phyloP scores from a whole-genome alignment of 352 stramenopile genomes.

The Peronospora belbahrii region DNA sequence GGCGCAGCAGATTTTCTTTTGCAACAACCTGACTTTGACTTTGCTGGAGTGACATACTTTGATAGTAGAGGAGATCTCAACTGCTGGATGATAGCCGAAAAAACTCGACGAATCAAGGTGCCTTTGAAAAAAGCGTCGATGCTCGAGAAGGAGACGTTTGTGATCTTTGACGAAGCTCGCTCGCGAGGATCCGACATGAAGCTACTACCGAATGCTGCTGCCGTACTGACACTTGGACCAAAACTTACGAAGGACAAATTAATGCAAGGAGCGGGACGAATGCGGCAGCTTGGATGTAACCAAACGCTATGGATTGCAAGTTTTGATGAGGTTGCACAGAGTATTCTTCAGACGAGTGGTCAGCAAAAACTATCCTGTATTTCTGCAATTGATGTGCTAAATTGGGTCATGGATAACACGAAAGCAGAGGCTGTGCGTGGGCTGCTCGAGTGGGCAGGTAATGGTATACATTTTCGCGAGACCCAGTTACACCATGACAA shows the following conservation, averaged over 20 bases:
- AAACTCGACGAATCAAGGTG: slow-evolving; percentile 30
- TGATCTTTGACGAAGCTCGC: slow-evolving; percentile 87
- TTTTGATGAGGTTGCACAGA: slow-evolving; percentile 58
- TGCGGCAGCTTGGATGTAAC: slow-evolving; percentile 65
- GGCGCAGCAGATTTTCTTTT: slow-evolving; percentile 50
- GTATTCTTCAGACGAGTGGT: slow-evolving; percentile 22
- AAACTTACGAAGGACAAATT: slow-evolving; percentile 89
- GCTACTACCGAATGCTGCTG: slow-evolving; percentile 49
- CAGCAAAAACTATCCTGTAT: slow-evolving; percentile 5
- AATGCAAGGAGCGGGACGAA: slow-evolving; percentile 87
- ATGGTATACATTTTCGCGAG: slow-evolving; percentile 60
- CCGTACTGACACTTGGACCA: slow-evolving; percentile 77
- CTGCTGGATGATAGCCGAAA: slow-evolving; percentile 78
- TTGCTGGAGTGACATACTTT: slow-evolving; percentile 79
- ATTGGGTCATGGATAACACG: slow-evolving; percentile 87
- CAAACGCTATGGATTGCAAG: slow-evolving; percentile 69
- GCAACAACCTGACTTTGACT: slow-evolving; percentile 13
- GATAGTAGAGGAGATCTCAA: slow-evolving; percentile 41
- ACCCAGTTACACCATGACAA: slow-evolving; percentile 12
- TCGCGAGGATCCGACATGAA: slow-evolving; percentile 88
- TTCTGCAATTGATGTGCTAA: slow-evolving; percentile 46
- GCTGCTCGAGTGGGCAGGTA: slow-evolving; percentile 70
- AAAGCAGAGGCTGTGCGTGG: slow-evolving; percentile 49
- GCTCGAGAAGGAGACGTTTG: slow-evolving; percentile 75
- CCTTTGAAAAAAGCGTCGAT: slow-evolving; percentile 61